Evolutionary conservation across 345 rosid species (phyloP).

Genomic region (Moringa oleifera): DNA sequence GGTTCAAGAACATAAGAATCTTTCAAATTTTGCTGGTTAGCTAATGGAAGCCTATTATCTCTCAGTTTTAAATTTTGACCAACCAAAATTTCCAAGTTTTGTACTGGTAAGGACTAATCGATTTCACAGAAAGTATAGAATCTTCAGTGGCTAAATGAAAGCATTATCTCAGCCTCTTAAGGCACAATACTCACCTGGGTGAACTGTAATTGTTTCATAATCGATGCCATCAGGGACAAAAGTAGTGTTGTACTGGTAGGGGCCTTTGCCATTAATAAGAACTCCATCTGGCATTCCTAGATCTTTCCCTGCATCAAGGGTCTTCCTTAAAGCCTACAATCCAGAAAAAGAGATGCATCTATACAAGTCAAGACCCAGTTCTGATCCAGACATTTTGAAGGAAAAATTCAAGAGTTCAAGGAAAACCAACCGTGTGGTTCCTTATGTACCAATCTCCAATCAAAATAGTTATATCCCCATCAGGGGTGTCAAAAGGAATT

Average conservation of each 20-base stretch:
- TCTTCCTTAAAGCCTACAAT: slow-evolving; percentile 80
- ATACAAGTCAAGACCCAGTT: neutral
- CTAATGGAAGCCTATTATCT: neutral
- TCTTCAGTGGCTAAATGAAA: neutral
- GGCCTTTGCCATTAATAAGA: slow-evolving; percentile 97
- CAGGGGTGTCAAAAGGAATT: slow-evolving; percentile 76
- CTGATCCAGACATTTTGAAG: neutral
- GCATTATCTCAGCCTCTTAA: neutral
- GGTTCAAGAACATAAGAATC: no score
- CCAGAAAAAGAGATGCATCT: slow-evolving; percentile 8
- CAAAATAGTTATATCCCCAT: slow-evolving; percentile 67
- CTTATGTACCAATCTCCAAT: slow-evolving; percentile 96
- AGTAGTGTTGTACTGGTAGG: slow-evolving; percentile 80
- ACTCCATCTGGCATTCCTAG: slow-evolving; percentile 98
- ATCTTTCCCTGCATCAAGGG: slow-evolving; percentile 84
- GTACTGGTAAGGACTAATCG: neutral
- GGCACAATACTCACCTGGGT: slow-evolving; percentile 61
- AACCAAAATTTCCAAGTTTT: neutral
- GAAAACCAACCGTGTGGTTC: slow-evolving; percentile 81
- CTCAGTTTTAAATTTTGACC: neutral
- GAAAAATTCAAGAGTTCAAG: neutral
- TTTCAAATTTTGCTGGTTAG: neutral
- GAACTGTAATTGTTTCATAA: slow-evolving; percentile 68
- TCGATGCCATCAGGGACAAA: slow-evolving; percentile 77
- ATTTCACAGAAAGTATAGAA: neutral